A percentile compares a stretch with the other conserved stretches of the same genome.
phyloP scores from a whole-genome alignment of 352 stramenopile genomes.

The Pythium plurisporium region DNA sequence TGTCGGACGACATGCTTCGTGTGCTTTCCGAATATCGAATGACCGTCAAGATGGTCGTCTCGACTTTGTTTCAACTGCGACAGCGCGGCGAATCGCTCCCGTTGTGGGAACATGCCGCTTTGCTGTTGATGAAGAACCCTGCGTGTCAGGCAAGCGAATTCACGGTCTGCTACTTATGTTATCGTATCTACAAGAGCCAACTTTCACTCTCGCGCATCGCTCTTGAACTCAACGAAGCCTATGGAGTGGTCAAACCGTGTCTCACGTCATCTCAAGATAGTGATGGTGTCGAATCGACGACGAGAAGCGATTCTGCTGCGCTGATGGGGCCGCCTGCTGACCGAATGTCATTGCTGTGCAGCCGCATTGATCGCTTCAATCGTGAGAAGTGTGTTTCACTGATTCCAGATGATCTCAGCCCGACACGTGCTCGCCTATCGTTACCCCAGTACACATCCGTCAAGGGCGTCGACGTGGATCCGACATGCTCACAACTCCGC shows the following conservation, averaged over 20 bases:
- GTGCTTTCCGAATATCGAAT: slow-evolving; percentile 55
- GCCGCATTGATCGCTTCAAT: slow-evolving; percentile 8
- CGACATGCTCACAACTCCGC: slow-evolving; percentile 59
- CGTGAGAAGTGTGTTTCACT: slow-evolving; percentile 11
- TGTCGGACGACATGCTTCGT: slow-evolving; percentile 27
- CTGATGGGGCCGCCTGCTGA: neutral
- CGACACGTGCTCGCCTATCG: neutral
- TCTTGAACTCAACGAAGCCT: slow-evolving; percentile 34
- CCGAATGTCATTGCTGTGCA: neutral
- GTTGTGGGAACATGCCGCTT: slow-evolving; percentile 55
- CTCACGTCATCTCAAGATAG: too few relatives aligned
- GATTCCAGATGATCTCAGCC: slow-evolving; percentile 10
- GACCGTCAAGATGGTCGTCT: slow-evolving; percentile 73
- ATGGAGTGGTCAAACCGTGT: slow-evolving; percentile 3
- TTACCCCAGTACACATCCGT: slow-evolving; percentile 17
- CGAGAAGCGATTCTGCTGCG: too few relatives aligned
- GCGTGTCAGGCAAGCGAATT: slow-evolving; percentile 44
- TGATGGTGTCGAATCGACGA: too few relatives aligned
- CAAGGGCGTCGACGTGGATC: slow-evolving; percentile 54
- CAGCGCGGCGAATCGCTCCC: slow-evolving; percentile 51
- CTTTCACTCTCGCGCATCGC: slow-evolving; percentile 41
- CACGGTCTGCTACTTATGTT: slow-evolving; percentile 68
- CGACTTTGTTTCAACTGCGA: slow-evolving; percentile 62
- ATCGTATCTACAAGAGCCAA: slow-evolving; percentile 73
- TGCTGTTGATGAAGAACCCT: slow-evolving; percentile 32